Percentiles rank a stretch among this genome's conserved stretches.
These are phyloP conservation scores for Hansenula anomala DNA, from an alignment of 1,139 yeast species.

Conservation along the genomic window DNA sequence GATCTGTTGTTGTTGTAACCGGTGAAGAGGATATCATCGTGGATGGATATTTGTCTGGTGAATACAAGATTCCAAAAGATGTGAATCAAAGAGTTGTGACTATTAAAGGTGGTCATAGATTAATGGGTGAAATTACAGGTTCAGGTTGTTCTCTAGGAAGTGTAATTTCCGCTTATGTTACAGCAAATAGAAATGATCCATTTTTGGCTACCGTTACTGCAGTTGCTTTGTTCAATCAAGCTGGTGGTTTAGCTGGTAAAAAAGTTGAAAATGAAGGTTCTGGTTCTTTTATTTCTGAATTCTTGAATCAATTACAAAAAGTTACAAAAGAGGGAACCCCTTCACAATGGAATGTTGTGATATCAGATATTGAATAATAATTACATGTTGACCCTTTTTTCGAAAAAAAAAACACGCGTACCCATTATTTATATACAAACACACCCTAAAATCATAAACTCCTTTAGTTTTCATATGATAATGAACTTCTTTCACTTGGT, in stretches of 20 bases:
- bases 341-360: slow-evolving; percentile 20
- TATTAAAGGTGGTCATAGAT: slow-evolving; percentile 51
- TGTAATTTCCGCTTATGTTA: slow-evolving; percentile 56
- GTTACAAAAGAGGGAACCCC: slow-evolving; percentile 20
- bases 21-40: slow-evolving; percentile 48
- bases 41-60: slow-evolving; percentile 32
- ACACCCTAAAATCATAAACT: background rate
- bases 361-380: too few relatives aligned
- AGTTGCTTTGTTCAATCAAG: slow-evolving; percentile 55
- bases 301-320: slow-evolving; percentile 11
- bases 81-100: slow-evolving; percentile 7
- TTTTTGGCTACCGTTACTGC: slow-evolving; percentile 55
- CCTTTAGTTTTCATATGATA: slow-evolving; percentile 53
- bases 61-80: slow-evolving; percentile 16
- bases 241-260: slow-evolving; percentile 50
- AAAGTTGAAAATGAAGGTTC: slow-evolving; percentile 9
- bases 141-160: slow-evolving; percentile 87
- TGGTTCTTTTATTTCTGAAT: slow-evolving; percentile 12
- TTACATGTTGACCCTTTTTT: too few relatives aligned
- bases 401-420: too few relatives aligned
- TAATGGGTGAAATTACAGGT: slow-evolving; percentile 80
- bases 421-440: too few relatives aligned
- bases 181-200: slow-evolving; percentile 36
- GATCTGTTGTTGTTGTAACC: slow-evolving; percentile 69
- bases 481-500: slow-evolving; percentile 60